Conservation (phyloP, 495 filamentous ascomycete species). For the Talaromyces trachyspermus region DNA sequence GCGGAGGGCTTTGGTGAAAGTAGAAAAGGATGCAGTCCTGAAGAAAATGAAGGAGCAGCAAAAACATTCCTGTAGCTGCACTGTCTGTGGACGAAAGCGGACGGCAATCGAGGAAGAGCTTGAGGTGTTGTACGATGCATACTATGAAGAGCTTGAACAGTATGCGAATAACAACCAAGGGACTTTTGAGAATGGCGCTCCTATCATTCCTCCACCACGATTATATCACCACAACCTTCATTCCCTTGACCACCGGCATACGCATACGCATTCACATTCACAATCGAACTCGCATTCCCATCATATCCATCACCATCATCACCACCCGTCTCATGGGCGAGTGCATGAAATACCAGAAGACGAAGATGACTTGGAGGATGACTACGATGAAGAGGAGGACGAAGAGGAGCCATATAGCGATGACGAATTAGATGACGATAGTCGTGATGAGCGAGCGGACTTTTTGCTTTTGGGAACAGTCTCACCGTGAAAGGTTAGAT, state of each 20-base stretch:
- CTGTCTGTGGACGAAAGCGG: slow-evolving; percentile 91
- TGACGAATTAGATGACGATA: slow-evolving; percentile 46
- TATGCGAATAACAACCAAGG: slow-evolving; percentile 88
- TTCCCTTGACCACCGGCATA: slow-evolving; percentile 33
- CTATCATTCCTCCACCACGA: slow-evolving; percentile 60
- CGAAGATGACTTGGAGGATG: slow-evolving; percentile 55
- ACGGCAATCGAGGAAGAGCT: slow-evolving; percentile 98
- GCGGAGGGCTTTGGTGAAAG: slow-evolving; percentile 86
- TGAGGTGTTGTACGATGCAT: slow-evolving; percentile 97
- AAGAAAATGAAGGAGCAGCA: slow-evolving; percentile 99
- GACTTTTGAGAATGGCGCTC: slow-evolving; percentile 44
- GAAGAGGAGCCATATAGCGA: slow-evolving; percentile 48
- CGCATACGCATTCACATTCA: slow-evolving; percentile 35
- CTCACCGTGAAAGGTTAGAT: slow-evolving; percentile 88
- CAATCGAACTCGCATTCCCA: slow-evolving; percentile 2
- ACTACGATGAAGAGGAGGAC: slow-evolving; percentile 44
- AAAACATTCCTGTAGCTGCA: slow-evolving; percentile 97
- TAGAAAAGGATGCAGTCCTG: slow-evolving; percentile 96
- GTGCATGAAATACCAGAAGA: slow-evolving; percentile 61
- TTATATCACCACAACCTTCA: slow-evolving; percentile 40
- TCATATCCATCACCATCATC: slow-evolving; percentile 30
- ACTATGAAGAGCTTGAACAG: slow-evolving; percentile 96
- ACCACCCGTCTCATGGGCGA: slow-evolving; percentile 42
- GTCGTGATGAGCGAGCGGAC: slow-evolving; percentile 53
- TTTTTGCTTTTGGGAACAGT: slow-evolving; percentile 98